Base-by-base conservation (phyloP, 2,329 filamentous ascomycete genomes). In the Xylaria polymorpha region DNA sequence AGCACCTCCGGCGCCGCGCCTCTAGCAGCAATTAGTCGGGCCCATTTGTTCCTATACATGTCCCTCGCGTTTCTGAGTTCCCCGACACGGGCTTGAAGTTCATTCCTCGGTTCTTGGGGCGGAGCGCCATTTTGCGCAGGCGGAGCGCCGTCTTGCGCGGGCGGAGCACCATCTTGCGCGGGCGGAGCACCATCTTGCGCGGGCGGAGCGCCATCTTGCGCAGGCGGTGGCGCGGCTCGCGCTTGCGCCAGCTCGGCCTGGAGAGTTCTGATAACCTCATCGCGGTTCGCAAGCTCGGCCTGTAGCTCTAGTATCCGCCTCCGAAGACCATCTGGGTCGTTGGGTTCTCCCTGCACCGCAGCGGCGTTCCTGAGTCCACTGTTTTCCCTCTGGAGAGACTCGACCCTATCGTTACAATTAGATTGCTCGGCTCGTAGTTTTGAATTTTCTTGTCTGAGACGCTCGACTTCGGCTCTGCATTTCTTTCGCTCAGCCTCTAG, bases 61-160 rank as follows among this genome's bases (percentile, higher is more conserved):
- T 72, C 68, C 32, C 66, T 71, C 1, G 18, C 12, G 1, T 20
- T 29, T 43, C 57, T 58, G n/a, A 71, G 64, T 39, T 66, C 61
- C 0, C 1, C 18, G 12, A 48, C 48, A 25, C 57, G 63, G 10
- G 57, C 58, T 59, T 59, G 62, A 3, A 72, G 68, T 22, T 65
- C 65, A 2, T 22, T 10, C 32, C 3, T 53, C 0, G 57, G 4
- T 7, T 18, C 43, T n/a, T 61, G 46, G 22, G 37, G 43, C 10
- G 32, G 15, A 1, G 12, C 25, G 14, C 12, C 25, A 15, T 48
- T 6, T 18, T 46, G 35, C 44, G 15, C 18, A 25, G 51, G 22
- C 29, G 29, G 3, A n/a, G 12, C 25, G 14, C 12, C 25, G 10
- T 48, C 10, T 18, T 46, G 35, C 44, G 15, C 18, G 22, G 51